These are phyloP conservation scores for Colletotrichum sidae DNA, from an alignment of 2,329 filamentous ascomycete genomes.

Conservation along the genomic window DNA sequence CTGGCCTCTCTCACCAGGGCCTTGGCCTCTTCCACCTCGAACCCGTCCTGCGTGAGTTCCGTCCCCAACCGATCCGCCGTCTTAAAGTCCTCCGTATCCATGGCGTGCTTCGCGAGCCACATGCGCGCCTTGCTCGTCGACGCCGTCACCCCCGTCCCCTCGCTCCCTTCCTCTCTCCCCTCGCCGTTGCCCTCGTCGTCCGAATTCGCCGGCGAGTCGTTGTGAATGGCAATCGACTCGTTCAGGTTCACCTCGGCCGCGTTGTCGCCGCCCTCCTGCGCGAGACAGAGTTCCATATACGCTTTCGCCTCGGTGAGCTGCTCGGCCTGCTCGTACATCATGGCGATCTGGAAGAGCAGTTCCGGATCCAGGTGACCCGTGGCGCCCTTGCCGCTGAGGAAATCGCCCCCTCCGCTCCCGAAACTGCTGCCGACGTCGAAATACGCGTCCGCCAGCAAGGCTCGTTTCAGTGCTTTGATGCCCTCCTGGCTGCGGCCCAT, in stretches of 20 bases:
- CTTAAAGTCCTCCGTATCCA: constrained; percentile 79
- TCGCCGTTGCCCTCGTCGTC: constrained; percentile 47
- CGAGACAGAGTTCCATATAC: constrained; percentile 96
- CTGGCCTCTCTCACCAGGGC: constrained; percentile 89
- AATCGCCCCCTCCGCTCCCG: constrained; percentile 55
- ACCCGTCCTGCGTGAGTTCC: constrained; percentile 94
- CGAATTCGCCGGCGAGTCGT: constrained; percentile 59
- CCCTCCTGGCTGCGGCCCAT: constrained; percentile 89
- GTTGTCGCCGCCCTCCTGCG: constrained; percentile 79
- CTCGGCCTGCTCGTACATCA: constrained; percentile 85
- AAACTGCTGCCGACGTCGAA: constrained; percentile 75
- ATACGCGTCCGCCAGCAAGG: constrained; percentile 87
- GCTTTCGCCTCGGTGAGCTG: constrained; percentile 84
- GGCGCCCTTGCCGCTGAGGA: constrained; percentile 61
- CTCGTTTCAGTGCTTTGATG: constrained; percentile 94
- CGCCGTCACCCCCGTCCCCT: constrained; percentile 86
- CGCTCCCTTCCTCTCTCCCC: constrained; percentile 45
- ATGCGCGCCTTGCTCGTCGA: constrained; percentile 92
- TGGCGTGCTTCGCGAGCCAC: constrained; percentile 90
- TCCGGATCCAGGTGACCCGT: constrained; percentile 84
- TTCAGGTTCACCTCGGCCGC: constrained; percentile 54
- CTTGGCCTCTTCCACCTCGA: constrained; percentile 97
- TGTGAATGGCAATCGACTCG: constrained; percentile 66
- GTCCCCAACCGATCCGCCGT: constrained; percentile 84
- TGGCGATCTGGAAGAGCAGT: constrained; percentile 88